Base-by-base conservation (phyloP, 345 rosid genomes). In the Litchi chinensis region DNA sequence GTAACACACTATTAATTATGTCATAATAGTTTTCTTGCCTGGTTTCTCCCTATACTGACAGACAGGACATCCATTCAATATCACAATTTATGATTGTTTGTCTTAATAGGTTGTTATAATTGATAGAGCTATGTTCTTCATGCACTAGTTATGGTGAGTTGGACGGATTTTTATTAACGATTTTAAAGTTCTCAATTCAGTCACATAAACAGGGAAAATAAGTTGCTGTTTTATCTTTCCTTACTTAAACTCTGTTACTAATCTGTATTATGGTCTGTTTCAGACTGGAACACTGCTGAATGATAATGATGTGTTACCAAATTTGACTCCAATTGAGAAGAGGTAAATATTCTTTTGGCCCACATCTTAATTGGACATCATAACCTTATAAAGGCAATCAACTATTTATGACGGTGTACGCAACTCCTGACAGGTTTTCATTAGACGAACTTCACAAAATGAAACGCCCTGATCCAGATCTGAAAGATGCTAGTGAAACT, bases 401-500 rank as follows among this genome's bases (percentile, higher is more conserved):
- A 40, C 4, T 32, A 32, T 32, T 32, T 32, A 43, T 24, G 12
- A 24, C 39, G 40, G 16, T 37, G 32, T 32, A 52, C 75, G 72
- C 64, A 32, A 77, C 68, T 70, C 59, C 7, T 71, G 65, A 21
- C 73, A 89, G 93, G 79, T 81, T 88, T 75, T 84, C 84, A 59
- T 65, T 88, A 28, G 84, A 81, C 52, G 84, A 89, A 73, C 88
- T 86, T 67, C 77, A 56, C 80, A 83, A 85, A 74, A 80, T 19
- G 62, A 78, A 83, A 81, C 40, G 4, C 4, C 65, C 75, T 78
- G 89, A 66, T 74, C 84, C 75, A 41, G 95, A 88, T 83, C 77
- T 69, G 81, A 87, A 88, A 85, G 91, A 91, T 81, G 91, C 75
- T 10, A 83, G 89, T 56, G 91, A 91, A 71, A 80, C 84, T 28